Evolutionary conservation across 2,329 filamentous ascomycete genomes (phyloP), one percentile per base, ranked within the genome.

Genomic region (Dactylellina drechsleri): DNA sequence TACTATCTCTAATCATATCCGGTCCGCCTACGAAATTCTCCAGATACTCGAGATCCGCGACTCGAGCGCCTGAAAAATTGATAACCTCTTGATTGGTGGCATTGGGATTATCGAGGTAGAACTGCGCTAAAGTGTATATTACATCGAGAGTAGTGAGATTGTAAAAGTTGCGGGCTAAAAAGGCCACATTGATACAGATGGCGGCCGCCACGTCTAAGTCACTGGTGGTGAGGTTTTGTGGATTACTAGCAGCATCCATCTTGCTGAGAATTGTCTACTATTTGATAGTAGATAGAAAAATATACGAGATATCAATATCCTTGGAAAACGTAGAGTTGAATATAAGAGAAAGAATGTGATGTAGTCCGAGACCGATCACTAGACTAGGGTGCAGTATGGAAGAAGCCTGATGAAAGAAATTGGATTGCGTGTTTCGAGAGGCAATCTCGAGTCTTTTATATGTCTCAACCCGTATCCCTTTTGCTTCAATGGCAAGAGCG

Each of bases 111-210:
- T 52, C 13, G 4, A 53, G 16, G 20, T 60, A 68, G 40, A 75
- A 75, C 3, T 53, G 15, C 3, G 64, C 45, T 4, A 75, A 60
- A 12, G 57, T 36, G n/a, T 57, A 58, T 31, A 75, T 47, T 3
- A 68, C 71, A 20, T 75, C 71, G 4, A 75, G 23, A 20, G 71
- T 75, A 3, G 43, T 64, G 23, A 26, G 41, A 40, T 62, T 40
- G 15, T 64, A 54, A 23, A 75, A 68, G 5, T 75, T 75, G 64
- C 64, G 52, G 5, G 71, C 71, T 5, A 75, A 45, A 20, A 75
- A 75, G n/a, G 64, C 64, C 13, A 75, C 28, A 28, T 75, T 75
- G 40, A 75, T 56, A n/a, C 64, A 68, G 10, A 75, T 53, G 0
- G 71, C 47, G 2, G 71, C 71, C 15, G 64, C 71, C 36, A 65